Base-by-base conservation (phyloP, 2,329 filamentous ascomycete species). In the Hirsutella thompsonii region DNA sequence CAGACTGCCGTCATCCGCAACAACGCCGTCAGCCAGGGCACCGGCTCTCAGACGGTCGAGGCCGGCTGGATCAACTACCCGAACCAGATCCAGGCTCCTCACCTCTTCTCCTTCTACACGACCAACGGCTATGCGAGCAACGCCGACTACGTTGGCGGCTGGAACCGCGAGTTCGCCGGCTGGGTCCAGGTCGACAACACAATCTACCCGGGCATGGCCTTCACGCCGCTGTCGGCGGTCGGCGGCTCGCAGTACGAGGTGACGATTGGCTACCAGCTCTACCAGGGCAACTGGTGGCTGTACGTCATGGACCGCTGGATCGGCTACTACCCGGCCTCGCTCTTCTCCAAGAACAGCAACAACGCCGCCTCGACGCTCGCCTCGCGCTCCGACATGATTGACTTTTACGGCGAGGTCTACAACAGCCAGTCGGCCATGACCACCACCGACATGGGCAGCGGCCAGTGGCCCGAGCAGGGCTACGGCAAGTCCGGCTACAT, bases 371-470 rank as follows among this genome's bases (percentile, higher is more conserved):
- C 41, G 10, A 50, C 49, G 3, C 44, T 52, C 4, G 40, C 41
- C 16, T 8, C 16, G 8, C 40, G 47, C 28, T 37, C 48, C 2
- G 38, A 43, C 14, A 20, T 37, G 13, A 45, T 52, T 36, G 36
- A 42, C 37, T 50, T 45, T 10, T 52, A 45, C 32, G 49, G 48
- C 20, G 49, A 52, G 23, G 40, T 52, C 10, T 50, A 42, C 42
- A 50, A 52, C 39, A 47, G 47, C 38, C 47, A 40, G 23, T 14
- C 40, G 9, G n/a, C 23, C 3, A 11, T 47, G 37, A 49, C 47
- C 5, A 46, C 41, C 14, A 50, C 47, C 11, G 47, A 50, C 29
- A 50, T 52, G 49, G 49, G 48, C 26, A 52, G 48, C 36, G 49
- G 49, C 36, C 40, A 48, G 40, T 51, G 49, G 38, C 46, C 49